Evolutionary conservation across 768 basidiomycete species (phyloP), one percentile per base, ranked within the genome.

Genomic region (Pisolithus microcarpus): DNA sequence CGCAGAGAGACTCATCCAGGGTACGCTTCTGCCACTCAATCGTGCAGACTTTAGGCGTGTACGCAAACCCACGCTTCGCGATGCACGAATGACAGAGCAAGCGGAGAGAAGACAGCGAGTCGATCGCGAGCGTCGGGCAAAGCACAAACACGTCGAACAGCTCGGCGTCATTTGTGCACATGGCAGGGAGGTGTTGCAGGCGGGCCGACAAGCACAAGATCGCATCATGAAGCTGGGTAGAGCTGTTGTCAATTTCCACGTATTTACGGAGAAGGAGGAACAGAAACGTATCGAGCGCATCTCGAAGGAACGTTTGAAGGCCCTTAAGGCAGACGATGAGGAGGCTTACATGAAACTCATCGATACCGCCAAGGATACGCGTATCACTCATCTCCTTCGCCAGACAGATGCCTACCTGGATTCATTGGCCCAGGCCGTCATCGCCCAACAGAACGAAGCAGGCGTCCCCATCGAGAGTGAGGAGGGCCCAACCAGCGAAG

Each of bases 291-390:
- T 99, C 57, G 96, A 98, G 71, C 77, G 92, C 50, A 83, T 99
- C 42, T 84, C 88, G 43, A 98, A 98, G 74, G 96, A 98, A 68
- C 92, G 94, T 89, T 73, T 99, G 56, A 92, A 90, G 73, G 96
- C 95, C 7, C 82, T 98, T 58, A 93, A 95, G 71, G 88, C 88
- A 26, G 94, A 98, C 64, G 95, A 99, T 72, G 96, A 99, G 74
- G 96, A 97, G 70, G 94, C 91, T n/a, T 99, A 99, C 70, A 86
- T 97, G 81, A 93, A 93, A 65, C 87, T 99, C 61, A 91, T 99
- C 61, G 96, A 98, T 67, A 96, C 94, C 16, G 95, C 95, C 52
- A 99, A 99, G 68, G 96, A 99, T 62, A 97, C 95, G 9, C 87
- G 96, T 69, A 97, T 99, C 70, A 96, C 94, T 0, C 96, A 98